Base-by-base conservation (phyloP, 306 rosid species). In the Vicia villosa region DNA sequence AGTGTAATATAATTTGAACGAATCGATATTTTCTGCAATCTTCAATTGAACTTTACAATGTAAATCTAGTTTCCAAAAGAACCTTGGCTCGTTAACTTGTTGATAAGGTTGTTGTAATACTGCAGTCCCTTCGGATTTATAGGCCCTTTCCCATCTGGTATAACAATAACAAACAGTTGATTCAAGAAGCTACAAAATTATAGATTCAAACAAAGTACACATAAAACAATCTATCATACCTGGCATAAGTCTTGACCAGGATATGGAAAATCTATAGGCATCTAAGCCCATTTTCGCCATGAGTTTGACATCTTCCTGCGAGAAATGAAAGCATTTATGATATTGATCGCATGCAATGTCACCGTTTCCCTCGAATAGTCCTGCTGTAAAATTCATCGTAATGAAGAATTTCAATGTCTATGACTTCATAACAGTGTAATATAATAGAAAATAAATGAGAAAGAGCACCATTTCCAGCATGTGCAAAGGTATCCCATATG, bases 61-160 rank as follows among this genome's bases (percentile, higher is more conserved):
- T 1, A 38, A 69, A 32, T 57, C 10, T 6, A 11, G 41, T 51
- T 20, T 11, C 20, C 68, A 42, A 7, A 62, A 46, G 30, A 65
- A 89, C 88, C 92, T 12, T 89, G 71, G 69, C 76, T 72, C 56
- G 64, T 72, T 0, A 87, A 69, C 58, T 87, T 85, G 66, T 89
- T 76, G 77, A 87, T 84, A 37, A 92, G 81, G 83, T 84, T 87
- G 80, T 84, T 86, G 83, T 86, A 87, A 60, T 75, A 86, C 13
- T 81, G 66, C 56, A 87, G 21, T 55, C 96, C 98, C 73, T 89
- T 83, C 19, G 87, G 88, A 63, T 89, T 92, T 49, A 86, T 30
- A 30, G 78, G 77, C 64, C 96, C 92, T 78, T 68, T 86, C 46
- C 95, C 92, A 76, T 82, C 98, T 89, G 68, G 21, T 28, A 66